Evolutionary conservation across 345 rosid genomes (phyloP).

Genomic region (Microthlaspi erraticum): DNA sequence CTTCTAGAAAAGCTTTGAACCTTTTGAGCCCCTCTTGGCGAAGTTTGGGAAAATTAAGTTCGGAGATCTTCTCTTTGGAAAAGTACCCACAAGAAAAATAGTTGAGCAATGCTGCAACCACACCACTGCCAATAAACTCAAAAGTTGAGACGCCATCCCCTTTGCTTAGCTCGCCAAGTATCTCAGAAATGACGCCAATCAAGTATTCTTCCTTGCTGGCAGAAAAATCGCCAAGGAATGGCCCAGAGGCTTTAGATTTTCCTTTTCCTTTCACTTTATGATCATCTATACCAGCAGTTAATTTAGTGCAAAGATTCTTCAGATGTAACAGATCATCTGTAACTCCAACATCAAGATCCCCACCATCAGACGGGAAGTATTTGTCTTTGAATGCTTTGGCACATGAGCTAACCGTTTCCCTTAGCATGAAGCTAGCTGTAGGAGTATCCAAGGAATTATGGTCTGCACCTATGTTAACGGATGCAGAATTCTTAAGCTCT

Average conservation of each 20-base stretch:
- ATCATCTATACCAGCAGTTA: constrained; percentile 79
- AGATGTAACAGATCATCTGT: constrained; percentile 90
- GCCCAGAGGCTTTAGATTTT: constrained; percentile 77
- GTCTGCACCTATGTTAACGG: constrained; percentile 66
- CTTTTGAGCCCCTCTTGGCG: constrained; percentile 83
- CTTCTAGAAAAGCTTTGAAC: constrained; percentile 72
- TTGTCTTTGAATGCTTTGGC: constrained; percentile 94
- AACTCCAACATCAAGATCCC: constrained; percentile 82
- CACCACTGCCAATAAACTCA: constrained; percentile 99
- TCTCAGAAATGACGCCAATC: constrained; percentile 76
- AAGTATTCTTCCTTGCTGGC: constrained; percentile 82
- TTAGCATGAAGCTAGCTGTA: constrained; percentile 64
- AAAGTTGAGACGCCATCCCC: constrained; percentile 99
- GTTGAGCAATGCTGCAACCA: constrained; percentile 87
- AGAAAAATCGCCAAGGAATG: constrained; percentile 59
- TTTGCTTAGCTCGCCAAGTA: constrained; percentile 84
- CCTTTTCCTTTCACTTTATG: constrained; percentile 87
- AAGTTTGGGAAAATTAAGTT: constrained; percentile 76
- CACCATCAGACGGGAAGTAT: constrained; percentile 77
- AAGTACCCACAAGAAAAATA: constrained; percentile 90
- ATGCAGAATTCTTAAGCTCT: constrained; percentile 64
- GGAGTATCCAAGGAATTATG: constrained; percentile 73
- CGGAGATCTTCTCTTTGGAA: constrained; percentile 84
- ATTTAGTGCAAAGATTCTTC: constrained; percentile 80
- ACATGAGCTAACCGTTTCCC: constrained; percentile 74